Conservation (phyloP, 257 asterid species). For the Solanum acaule region DNA sequence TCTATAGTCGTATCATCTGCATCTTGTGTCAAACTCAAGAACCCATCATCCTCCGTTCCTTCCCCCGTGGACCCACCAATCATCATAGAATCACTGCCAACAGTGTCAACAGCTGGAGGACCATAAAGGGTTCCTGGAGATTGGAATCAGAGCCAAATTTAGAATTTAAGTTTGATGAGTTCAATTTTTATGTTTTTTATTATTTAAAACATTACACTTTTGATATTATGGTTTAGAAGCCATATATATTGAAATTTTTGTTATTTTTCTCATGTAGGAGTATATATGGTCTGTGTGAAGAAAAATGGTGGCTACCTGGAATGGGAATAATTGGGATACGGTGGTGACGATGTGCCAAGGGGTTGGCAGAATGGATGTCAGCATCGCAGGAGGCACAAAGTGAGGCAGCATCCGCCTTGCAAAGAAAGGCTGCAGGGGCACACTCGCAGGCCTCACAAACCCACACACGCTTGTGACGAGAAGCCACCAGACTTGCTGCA, state of each 20-base stretch:
- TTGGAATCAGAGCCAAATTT: not conserved
- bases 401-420: conserved; percentile 81
- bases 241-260: not conserved
- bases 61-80: not conserved
- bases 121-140: conserved; percentile 12
- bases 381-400: conserved; percentile 65
- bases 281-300: not conserved
- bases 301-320: not conserved
- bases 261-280: not conserved
- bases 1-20: conserved; percentile 13
- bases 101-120: conserved; percentile 1
- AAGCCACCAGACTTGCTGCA: conserved; percentile 19
- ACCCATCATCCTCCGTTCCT: conserved; percentile 9
- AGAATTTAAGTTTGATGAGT: not conserved
- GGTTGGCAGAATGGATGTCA: conserved; percentile 76
- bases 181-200: not conserved
- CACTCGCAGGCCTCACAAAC: conserved; percentile 52
- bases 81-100: not conserved
- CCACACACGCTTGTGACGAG: conserved; percentile 42
- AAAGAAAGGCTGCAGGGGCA: conserved; percentile 58
- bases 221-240: not conserved
- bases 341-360: conserved; percentile 78
- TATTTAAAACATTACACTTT: not conserved
- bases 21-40: conserved; percentile 18
- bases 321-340: conserved; percentile 49